These are phyloP conservation scores for Auricularia heimuer DNA, from an alignment of 768 basidiomycete species.

Conservation along the genomic window DNA sequence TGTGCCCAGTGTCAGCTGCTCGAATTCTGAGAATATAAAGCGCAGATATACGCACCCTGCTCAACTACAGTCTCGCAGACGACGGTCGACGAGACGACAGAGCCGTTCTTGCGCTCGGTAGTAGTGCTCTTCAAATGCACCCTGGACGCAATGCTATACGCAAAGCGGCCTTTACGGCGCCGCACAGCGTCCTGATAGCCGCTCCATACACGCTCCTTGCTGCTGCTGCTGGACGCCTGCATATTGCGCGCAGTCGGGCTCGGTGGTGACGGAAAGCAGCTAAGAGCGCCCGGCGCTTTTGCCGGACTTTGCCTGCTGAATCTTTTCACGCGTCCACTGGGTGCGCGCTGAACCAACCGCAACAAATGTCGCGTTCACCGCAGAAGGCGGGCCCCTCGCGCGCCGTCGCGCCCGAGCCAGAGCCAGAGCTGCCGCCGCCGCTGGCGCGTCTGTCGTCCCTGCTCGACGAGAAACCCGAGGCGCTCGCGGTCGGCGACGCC, in stretches of 20 bases:
- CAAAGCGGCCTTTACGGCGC: not conserved
- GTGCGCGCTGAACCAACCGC: too few species aligned
- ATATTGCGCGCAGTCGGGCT: too few species aligned
- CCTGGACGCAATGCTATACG: not conserved
- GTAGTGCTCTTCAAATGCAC: not conserved
- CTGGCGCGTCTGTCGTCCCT: slow-evolving; percentile 17
- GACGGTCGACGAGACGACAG: not conserved
- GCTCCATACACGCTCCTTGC: not conserved
- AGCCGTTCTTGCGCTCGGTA: not conserved
- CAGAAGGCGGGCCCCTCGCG: not conserved
- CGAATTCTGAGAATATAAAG: not conserved
- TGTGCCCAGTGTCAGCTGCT: not conserved
- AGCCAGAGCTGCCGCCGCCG: not conserved
- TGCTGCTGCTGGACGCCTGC: too few species aligned
- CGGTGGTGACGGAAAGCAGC: too few species aligned
- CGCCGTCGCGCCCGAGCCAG: not conserved
- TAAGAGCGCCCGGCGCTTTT: too few species aligned
- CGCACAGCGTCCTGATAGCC: not conserved
- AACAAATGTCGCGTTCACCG: not conserved
- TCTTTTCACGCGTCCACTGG: too few species aligned
- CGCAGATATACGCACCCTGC: not conserved
- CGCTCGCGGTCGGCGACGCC: slow-evolving; percentile 42
- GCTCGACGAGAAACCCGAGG: slow-evolving; percentile 45
- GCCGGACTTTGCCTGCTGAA: too few species aligned
- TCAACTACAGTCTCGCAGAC: not conserved